These are phyloP conservation scores for Crithidia thermophila DNA, from an alignment of 208 protist genomes.

Conservation along the genomic window DNA sequence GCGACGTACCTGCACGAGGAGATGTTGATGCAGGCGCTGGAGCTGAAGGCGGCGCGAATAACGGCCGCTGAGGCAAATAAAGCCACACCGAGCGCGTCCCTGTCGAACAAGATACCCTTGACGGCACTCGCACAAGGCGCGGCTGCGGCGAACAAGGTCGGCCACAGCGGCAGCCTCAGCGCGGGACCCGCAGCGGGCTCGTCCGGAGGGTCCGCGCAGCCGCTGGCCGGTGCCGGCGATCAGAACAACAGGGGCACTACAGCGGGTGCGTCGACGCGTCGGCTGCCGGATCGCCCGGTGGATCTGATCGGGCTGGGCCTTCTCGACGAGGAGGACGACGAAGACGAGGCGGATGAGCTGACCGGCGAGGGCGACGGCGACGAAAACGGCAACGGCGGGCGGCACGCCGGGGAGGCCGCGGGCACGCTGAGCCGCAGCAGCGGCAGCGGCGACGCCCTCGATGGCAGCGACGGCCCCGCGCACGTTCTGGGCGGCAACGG, in stretches of 20 bases:
- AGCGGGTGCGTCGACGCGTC: neutral
- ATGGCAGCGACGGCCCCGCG: too few relatives aligned
- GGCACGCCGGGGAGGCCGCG: neutral
- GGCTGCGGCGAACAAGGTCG: too few relatives aligned
- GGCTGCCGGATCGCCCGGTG: neutral
- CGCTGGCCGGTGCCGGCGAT: neutral
- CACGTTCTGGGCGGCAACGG: neutral
- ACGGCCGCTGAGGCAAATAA: neutral
- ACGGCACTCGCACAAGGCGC: too few relatives aligned
- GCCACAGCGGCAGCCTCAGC: too few relatives aligned
- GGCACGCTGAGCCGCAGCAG: neutral
- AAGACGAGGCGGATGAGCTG: constrained; percentile 28
- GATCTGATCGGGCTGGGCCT: constrained; percentile 29
- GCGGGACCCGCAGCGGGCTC: too few relatives aligned
- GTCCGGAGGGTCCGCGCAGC: neutral
- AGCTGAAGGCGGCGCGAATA: constrained; percentile 5
- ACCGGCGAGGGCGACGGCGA: neutral
- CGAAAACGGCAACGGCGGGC: neutral
- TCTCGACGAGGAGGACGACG: constrained; percentile 32
- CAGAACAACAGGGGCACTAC: neutral
- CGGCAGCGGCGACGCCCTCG: constrained; percentile 4
- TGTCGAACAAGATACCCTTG: too few relatives aligned
- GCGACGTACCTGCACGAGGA: constrained; percentile 11
- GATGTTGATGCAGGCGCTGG: constrained; percentile 14
- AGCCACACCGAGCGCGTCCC: neutral